Evolutionary conservation across 495 filamentous ascomycete genomes (phyloP).

Genomic region (Xylaria intraflava): DNA sequence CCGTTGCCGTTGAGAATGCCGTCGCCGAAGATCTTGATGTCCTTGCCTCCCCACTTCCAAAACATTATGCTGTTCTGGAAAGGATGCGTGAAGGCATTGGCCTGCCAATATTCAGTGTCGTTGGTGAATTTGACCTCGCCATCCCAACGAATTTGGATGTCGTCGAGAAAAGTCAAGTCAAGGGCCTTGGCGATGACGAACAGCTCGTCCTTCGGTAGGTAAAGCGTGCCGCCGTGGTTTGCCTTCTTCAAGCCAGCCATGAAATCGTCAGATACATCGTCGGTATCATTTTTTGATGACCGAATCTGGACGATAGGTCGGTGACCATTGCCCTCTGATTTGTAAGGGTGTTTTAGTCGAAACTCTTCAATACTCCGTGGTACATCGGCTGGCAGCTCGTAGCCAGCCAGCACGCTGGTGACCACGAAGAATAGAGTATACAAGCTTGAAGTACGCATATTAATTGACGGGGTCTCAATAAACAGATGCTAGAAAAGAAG

Average conservation of each 20-base stretch:
- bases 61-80: slow-evolving; percentile 58
- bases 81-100: slow-evolving; percentile 47
- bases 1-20: slow-evolving; percentile 53
- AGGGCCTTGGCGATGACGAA: slow-evolving; percentile 53
- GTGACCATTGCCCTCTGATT: not conserved
- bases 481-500: not conserved
- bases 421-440: slow-evolving; percentile 12
- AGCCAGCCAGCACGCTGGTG: slow-evolving; percentile 1
- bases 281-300: slow-evolving; percentile 43
- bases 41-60: slow-evolving; percentile 53
- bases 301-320: slow-evolving; percentile 45
- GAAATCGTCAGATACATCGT: slow-evolving; percentile 51
- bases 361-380: slow-evolving; percentile 27
- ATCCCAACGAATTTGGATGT: slow-evolving; percentile 52
- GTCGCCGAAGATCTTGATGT: slow-evolving; percentile 50
- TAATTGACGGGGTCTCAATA: not conserved
- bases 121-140: slow-evolving; percentile 55
- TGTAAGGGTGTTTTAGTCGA: slow-evolving; percentile 25
- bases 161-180: slow-evolving; percentile 49
- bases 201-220: slow-evolving; percentile 43
- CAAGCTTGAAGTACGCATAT: slow-evolving; percentile 13
- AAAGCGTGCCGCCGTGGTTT: slow-evolving; percentile 48
- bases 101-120: slow-evolving; percentile 53
- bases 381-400: slow-evolving; percentile 21
- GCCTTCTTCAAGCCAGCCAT: slow-evolving; percentile 44